Evolutionary conservation across 139 green algal species (phyloP), one percentile per base, ranked within the genome.

Genomic region (Raphidocelis subcapitata): DNA sequence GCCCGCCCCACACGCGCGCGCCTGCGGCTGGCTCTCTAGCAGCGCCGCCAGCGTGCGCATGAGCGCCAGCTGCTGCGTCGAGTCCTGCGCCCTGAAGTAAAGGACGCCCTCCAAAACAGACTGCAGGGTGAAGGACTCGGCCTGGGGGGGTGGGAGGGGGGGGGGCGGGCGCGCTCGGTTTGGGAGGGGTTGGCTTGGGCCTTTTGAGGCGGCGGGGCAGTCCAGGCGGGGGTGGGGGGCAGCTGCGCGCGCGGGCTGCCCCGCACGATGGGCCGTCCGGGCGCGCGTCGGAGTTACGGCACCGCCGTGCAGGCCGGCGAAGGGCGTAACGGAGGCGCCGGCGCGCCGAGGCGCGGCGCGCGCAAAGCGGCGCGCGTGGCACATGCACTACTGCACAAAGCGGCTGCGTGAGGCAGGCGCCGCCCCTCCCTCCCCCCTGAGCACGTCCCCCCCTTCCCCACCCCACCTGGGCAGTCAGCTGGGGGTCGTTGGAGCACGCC

Each of bases 51-150:
- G 77, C 31, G 74, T 46, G 35, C 90, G 79, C 15, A 93, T 64
- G 14, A 90, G 75, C 0, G 90, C 92, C 33, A 97, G 47, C 78
- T 85, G 90, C 73, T 98, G 90, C 1, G 79, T 77, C 62, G 81
- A 55, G 70, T 96, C 87, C 23, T 92, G 83, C 14, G 92, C 83
- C 0, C 94, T 67, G 61, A 97, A 92, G 73, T 89, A 88, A 47
- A 91, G 82, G 49, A 98, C 91, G 55, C 82, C 69, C 0, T 60
- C 70, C 31, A 98, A 71, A 66, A 97, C 74, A 1, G 44, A 29
- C 3, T 94, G 79, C 2, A 73, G 16, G 1, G 66, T 87, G 31
- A 90, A 76, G 31, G 31, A 20, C 12, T 73, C 65, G 23, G 80
- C 51, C 60, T 82, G 71, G 36, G 52, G 66, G 31, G 67, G 51